Percentiles rank a stretch among this genome's conserved stretches.
phyloP scores from a whole-genome alignment of 2,329 filamentous ascomycete genomes.

The Trichoderma endophyticum region DNA sequence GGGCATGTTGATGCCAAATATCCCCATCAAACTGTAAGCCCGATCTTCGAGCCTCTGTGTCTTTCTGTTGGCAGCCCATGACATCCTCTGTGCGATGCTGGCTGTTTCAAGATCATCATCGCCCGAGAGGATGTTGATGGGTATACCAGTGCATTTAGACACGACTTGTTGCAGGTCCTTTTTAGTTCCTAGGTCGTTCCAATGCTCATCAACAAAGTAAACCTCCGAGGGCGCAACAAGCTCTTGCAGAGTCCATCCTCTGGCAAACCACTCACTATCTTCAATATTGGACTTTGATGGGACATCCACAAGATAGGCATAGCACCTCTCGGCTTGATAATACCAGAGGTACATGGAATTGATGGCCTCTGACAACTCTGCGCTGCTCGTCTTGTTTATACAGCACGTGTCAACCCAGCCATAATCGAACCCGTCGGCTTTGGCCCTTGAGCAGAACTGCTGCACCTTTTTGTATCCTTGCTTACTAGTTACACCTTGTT shows the following conservation, averaged over 20 bases:
- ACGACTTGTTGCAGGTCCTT: neutral
- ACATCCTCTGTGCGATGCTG: constrained; percentile 24
- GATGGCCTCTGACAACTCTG: constrained; percentile 6
- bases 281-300: neutral
- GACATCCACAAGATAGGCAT: constrained; percentile 1
- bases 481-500: neutral
- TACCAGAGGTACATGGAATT: constrained; percentile 15
- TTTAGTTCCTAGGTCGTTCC: neutral
- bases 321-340: neutral
- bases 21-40: constrained; percentile 31
- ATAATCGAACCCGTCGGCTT: neutral
- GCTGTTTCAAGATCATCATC: constrained; percentile 3
- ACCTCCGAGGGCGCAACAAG: neutral
- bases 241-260: constrained; percentile 13
- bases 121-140: neutral
- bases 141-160: constrained; percentile 4
- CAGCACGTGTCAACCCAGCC: constrained; percentile 4
- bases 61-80: constrained; percentile 27
- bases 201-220: neutral
- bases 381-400: neutral
- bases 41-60: constrained; percentile 29
- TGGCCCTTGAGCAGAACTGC: constrained; percentile 1
- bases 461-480: neutral
- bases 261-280: constrained; percentile 3
- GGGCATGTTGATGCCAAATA: constrained; percentile 32